A percentile compares a stretch with the other conserved stretches of the same genome.
Evolutionary conservation across 768 basidiomycete genomes (phyloP).

Genomic region (Boletus reticuloceps): DNA sequence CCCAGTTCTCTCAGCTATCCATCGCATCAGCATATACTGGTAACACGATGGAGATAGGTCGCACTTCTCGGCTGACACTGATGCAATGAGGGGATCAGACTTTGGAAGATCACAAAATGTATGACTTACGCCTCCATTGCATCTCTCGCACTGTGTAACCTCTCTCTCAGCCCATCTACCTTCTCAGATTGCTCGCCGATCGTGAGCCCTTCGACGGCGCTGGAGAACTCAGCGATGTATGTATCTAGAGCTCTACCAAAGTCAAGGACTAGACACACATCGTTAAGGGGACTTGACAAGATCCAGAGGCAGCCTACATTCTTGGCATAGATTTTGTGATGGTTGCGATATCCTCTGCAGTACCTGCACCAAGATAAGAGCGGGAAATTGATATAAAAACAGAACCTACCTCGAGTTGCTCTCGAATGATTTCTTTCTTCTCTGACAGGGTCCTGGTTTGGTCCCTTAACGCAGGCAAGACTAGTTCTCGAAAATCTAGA

Average conservation of each 20-base stretch:
- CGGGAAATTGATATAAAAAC: not conserved
- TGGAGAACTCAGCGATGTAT: conserved; percentile 15
- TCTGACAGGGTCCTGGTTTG: not conserved
- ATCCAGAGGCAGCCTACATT: conserved; percentile 6
- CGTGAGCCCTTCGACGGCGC: conserved; percentile 5
- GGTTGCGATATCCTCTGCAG: conserved; percentile 16
- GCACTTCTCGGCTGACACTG: conserved; percentile 18
- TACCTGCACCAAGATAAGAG: conserved; percentile 8
- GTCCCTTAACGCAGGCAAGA: conserved; percentile 15
- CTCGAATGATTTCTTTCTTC: conserved; percentile 14
- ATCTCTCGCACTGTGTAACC: conserved; percentile 1
- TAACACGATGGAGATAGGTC: not conserved
- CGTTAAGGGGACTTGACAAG: not conserved
- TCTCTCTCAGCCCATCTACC: conserved; percentile 1
- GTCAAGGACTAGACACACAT: conserved; percentile 6
- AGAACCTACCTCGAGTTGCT: conserved; percentile 12
- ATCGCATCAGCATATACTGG: not conserved
- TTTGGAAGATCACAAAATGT: not conserved
- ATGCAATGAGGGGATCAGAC: not conserved
- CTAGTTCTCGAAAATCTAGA: conserved; percentile 16
- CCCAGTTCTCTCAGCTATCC: conserved; percentile 17
- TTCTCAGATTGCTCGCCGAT: conserved; percentile 2
- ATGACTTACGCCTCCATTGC: conserved; percentile 17
- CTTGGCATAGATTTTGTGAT: conserved; percentile 18
- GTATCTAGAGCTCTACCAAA: conserved; percentile 15